Evolutionary conservation across 2,329 filamentous ascomycete genomes (phyloP).

Genomic region (Remersonia thermophila): DNA sequence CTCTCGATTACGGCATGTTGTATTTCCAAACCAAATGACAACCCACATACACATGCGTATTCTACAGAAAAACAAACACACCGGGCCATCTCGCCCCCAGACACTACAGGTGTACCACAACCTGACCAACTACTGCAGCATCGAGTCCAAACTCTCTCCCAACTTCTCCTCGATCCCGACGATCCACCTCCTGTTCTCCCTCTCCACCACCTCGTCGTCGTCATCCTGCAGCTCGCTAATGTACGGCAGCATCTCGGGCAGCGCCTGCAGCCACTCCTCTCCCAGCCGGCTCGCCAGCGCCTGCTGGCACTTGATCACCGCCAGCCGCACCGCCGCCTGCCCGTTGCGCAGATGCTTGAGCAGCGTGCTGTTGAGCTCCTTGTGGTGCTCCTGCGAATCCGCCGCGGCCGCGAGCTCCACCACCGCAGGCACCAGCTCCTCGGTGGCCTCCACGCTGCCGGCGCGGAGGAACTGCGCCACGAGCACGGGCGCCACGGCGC

Average conservation of each 20-base stretch:
- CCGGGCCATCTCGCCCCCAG: no score
- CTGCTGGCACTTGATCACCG: constrained; percentile 72
- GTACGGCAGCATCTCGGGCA: constrained; percentile 92
- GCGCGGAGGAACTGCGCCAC: constrained; percentile 51
- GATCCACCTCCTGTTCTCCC: constrained; percentile 83
- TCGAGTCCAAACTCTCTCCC: constrained; percentile 81
- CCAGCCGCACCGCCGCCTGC: constrained; percentile 59
- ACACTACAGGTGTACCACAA: neutral
- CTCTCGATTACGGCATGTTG: no score
- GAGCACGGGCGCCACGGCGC: constrained; percentile 55
- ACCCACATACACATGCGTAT: neutral
- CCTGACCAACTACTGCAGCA: constrained; percentile 75
- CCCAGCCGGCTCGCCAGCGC: constrained; percentile 67
- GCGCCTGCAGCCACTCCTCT: constrained; percentile 82
- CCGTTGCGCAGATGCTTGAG: constrained; percentile 69
- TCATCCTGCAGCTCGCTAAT: constrained; percentile 95
- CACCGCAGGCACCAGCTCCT: constrained; percentile 58
- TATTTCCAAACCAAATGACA: neutral
- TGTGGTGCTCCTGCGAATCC: constrained; percentile 80
- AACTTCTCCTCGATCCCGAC: constrained; percentile 77
- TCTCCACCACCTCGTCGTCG: constrained; percentile 85
- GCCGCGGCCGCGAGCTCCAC: constrained; percentile 69
- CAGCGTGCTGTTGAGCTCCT: constrained; percentile 69
- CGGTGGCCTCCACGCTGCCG: constrained; percentile 26
- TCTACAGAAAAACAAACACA: neutral